These are phyloP conservation scores for Macaranga tanarius DNA, from an alignment of 441 rosid genomes.

Conservation along the genomic window DNA sequence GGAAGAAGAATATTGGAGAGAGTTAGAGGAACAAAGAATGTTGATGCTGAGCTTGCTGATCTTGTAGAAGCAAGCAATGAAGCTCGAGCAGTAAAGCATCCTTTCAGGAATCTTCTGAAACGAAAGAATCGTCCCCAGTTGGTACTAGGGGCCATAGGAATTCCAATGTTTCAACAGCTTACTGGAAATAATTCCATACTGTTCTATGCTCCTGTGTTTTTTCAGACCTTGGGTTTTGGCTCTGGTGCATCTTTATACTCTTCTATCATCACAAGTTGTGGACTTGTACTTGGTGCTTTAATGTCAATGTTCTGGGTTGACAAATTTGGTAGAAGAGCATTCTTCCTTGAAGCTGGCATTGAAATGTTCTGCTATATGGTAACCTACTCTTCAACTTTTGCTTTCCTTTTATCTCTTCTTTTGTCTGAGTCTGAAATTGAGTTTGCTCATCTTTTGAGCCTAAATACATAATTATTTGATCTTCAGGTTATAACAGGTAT, in stretches of 20 bases:
- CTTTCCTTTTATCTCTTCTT: too few relatives aligned
- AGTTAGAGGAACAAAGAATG: slow-evolving; percentile 66
- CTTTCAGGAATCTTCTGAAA: slow-evolving; percentile 65
- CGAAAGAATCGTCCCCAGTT: slow-evolving; percentile 80
- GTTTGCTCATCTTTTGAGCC: neutral
- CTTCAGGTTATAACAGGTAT: slow-evolving; percentile 45
- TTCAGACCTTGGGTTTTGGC: slow-evolving; percentile 80
- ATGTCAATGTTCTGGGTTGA: slow-evolving; percentile 68
- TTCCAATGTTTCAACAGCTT: slow-evolving; percentile 86
- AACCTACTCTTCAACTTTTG: neutral
- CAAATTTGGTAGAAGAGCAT: slow-evolving; percentile 66
- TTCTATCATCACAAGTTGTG: slow-evolving; percentile 53
- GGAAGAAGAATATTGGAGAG: slow-evolving; percentile 61
- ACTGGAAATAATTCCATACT: slow-evolving; percentile 89
- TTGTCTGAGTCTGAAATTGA: neutral
- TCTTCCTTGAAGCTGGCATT: slow-evolving; percentile 72
- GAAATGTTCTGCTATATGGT: slow-evolving; percentile 76
- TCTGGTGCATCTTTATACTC: slow-evolving; percentile 62
- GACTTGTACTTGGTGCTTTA: slow-evolving; percentile 53
- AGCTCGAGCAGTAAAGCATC: slow-evolving; percentile 61
- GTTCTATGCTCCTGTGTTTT: slow-evolving; percentile 83
- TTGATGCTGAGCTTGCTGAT: slow-evolving; percentile 77
- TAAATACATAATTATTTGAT: neutral
- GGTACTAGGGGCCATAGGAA: slow-evolving; percentile 69
- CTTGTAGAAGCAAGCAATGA: slow-evolving; percentile 77